Percentiles rank a stretch among this genome's conserved stretches.
phyloP scores from a whole-genome alignment of 805 yeast genomes.

The Candida awuae region DNA sequence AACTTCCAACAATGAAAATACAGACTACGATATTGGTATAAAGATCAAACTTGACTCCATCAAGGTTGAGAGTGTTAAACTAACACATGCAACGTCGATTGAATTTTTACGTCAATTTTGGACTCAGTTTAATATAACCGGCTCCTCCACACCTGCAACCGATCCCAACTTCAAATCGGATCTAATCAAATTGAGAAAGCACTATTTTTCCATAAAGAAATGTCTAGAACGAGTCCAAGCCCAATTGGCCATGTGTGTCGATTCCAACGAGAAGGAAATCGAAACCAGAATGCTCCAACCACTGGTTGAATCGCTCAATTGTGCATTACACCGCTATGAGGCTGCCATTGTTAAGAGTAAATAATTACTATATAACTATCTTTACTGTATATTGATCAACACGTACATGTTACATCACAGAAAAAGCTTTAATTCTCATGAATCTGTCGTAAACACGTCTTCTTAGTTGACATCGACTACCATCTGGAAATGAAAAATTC shows the following conservation, averaged over 20 bases:
- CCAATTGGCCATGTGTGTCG: constrained; percentile 14
- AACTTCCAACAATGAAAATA: constrained; percentile 1
- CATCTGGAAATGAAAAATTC: too few species aligned
- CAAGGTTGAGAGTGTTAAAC: constrained; percentile 40
- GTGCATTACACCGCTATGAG: constrained; percentile 42
- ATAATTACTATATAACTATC: neutral
- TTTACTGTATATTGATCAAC: too few species aligned
- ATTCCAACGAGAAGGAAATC: constrained; percentile 11
- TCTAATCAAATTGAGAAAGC: constrained; percentile 32
- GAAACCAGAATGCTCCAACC: constrained; percentile 33
- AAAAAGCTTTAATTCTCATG: too few species aligned
- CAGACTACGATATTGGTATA: constrained; percentile 20
- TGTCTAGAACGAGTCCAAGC: constrained; percentile 38
- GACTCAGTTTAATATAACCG: constrained; percentile 42
- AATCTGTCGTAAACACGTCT: too few species aligned
- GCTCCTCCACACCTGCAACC: constrained; percentile 23
- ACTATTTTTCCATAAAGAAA: constrained; percentile 42
- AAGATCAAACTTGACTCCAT: constrained; percentile 25
- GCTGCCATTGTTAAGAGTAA: constrained; percentile 28
- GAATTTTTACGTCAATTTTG: constrained; percentile 75
- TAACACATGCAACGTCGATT: constrained; percentile 63
- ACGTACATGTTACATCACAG: too few species aligned
- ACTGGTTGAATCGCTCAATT: constrained; percentile 34
- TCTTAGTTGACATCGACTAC: too few species aligned
- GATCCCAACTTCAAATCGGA: constrained; percentile 27